These are phyloP conservation scores for Crassisporium funariophilum DNA, from an alignment of 768 basidiomycete genomes.

Conservation along the genomic window DNA sequence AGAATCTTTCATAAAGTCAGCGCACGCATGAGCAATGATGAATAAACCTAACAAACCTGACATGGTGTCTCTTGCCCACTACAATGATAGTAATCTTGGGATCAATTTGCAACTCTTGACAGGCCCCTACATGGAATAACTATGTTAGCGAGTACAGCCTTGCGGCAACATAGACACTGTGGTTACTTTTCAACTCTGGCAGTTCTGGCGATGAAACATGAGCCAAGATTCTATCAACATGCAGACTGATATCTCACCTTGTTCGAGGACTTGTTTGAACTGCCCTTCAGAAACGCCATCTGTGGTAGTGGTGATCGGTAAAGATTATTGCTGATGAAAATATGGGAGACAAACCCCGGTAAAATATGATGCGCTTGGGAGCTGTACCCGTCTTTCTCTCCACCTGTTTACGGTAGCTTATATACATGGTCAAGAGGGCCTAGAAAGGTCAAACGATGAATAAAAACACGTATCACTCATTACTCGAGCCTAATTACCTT, in stretches of 20 bases:
- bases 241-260: conserved; percentile 41
- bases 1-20: conserved; percentile 31
- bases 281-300: conserved; percentile 60
- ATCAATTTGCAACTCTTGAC: conserved; percentile 52
- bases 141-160: neutral
- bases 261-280: conserved; percentile 54
- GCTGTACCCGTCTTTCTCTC: conserved; percentile 50
- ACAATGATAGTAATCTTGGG: conserved; percentile 76
- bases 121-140: conserved; percentile 53
- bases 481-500: too few relatives aligned
- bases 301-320: too few relatives aligned
- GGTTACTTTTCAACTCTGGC: conserved; percentile 55
- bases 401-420: conserved; percentile 51
- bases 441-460: too few relatives aligned
- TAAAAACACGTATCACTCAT: too few relatives aligned
- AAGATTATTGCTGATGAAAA: too few relatives aligned
- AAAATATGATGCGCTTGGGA: conserved; percentile 79
- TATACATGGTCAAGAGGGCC: conserved; percentile 60
- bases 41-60: conserved; percentile 36
- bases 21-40: neutral
- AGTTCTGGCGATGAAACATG: conserved; percentile 46
- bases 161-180: neutral
- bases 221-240: neutral
- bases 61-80: conserved; percentile 78
- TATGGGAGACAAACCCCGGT: conserved; percentile 58